These are phyloP conservation scores for Cucumis cinereus DNA, from an alignment of 306 rosid species.

Conservation along the genomic window DNA sequence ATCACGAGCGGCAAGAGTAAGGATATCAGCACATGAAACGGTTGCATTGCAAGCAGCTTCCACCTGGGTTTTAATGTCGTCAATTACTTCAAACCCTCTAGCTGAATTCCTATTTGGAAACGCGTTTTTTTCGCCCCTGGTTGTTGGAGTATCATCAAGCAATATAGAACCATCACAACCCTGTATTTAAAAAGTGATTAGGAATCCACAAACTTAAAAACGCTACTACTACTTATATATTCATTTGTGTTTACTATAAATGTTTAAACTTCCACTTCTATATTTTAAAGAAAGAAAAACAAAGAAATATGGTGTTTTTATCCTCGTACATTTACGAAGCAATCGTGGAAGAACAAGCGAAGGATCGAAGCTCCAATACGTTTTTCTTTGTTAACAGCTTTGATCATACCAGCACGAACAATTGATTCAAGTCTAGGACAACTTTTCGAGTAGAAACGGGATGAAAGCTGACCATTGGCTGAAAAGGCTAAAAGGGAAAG, in stretches of 20 bases:
- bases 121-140: conserved; percentile 66
- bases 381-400: conserved; percentile 29
- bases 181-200: conserved; percentile 4
- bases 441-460: conserved; percentile 32
- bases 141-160: conserved; percentile 45
- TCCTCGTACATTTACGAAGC: conserved; percentile 49
- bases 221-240: too few species aligned
- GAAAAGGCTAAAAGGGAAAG: conserved; percentile 12
- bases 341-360: conserved; percentile 84
- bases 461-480: conserved; percentile 42
- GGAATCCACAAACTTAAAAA: too few species aligned
- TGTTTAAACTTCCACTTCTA: too few species aligned
- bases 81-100: conserved; percentile 68
- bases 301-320: not conserved
- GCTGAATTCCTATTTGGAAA: conserved; percentile 40
- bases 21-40: conserved; percentile 77
- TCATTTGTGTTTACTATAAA: too few species aligned
- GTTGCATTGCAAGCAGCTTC: conserved; percentile 59
- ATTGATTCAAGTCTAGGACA: conserved; percentile 39
- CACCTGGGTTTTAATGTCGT: conserved; percentile 43
- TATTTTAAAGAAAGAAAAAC: not conserved
- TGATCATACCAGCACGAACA: conserved; percentile 33
- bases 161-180: conserved; percentile 69
- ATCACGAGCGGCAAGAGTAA: conserved; percentile 68
- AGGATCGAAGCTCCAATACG: conserved; percentile 67